Base-by-base conservation (phyloP, 2,329 filamentous ascomycete genomes). In the Camillea tinctor region DNA sequence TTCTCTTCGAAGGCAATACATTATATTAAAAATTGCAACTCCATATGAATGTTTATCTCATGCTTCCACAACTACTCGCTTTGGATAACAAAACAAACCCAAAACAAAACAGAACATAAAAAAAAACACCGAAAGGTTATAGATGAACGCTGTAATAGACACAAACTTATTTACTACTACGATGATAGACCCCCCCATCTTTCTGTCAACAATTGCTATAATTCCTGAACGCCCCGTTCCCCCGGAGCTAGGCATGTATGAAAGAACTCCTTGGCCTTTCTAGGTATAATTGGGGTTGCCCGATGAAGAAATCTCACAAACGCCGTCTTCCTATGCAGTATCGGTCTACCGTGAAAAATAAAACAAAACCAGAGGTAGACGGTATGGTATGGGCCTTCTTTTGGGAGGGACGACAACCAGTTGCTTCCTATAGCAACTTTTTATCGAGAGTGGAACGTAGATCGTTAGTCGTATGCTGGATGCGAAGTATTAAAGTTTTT, bases 251-350 rank as follows among this genome's bases (percentile, higher is more conserved):
- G 36, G 36, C 36, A 44, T 44, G 13, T 44, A 44, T 44, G 36
- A 44, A 30, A 44, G 36, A 44, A 44, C 36, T 44, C 36, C 36
- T 44, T 44, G 36, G 36, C 36, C 36, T 44, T 53, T 24, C 51
- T 36, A 36, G 22, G 30, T 53, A 19, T 53, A 44, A 44, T 44
- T 44, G 36, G 36, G 60, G 64, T 64, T 64, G 62, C 64, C 62
- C 60, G 40, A 53, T 63, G 23, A 60, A 57, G 58, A 21, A 53
- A 36, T 65, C 63, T 64, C 63, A 59, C 52, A 54, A 56, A 67
- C 65, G 63, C 65, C 65, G 52, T 48, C 50, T 62, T 58, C 30
- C 54, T 53, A 66, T 66, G 64, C 64, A 60, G 11, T 19, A 52
- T 30, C 50, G 59, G 57, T 66, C 60, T 62, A 62, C 30, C 52